Conservation (phyloP, 371 early-diverging fungal genomes). For the Paraphysoderma sedebokerense region DNA sequence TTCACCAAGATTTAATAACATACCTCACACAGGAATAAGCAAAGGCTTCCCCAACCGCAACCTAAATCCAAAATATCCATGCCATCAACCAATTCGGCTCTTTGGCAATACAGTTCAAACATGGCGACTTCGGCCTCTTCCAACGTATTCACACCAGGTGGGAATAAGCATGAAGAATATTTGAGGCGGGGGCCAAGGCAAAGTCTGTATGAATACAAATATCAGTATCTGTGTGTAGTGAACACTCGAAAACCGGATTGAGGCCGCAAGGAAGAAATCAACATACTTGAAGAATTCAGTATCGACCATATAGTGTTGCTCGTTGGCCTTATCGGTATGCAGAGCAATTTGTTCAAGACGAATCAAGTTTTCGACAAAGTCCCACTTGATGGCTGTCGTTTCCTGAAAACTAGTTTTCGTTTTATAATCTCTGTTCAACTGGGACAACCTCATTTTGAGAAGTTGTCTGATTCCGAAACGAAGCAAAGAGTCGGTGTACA, state of each 20-base stretch:
- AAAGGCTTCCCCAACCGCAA: slow-evolving; percentile 38
- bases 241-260: no score
- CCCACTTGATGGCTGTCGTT: slow-evolving; percentile 5
- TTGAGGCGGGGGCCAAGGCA: slow-evolving; percentile 31
- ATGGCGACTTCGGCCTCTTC: slow-evolving; percentile 36
- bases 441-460: slow-evolving; percentile 7
- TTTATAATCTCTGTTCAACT: slow-evolving; percentile 4
- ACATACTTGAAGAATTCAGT: slow-evolving; percentile 8
- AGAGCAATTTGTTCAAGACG: slow-evolving; percentile 17
- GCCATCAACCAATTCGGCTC: slow-evolving; percentile 29
- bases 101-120: slow-evolving; percentile 30
- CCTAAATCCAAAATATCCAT: slow-evolving; percentile 33
- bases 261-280: no score
- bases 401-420: slow-evolving; percentile 1
- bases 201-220: slow-evolving; percentile 10
- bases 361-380: slow-evolving; percentile 16
- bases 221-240: no score
- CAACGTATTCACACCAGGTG: slow-evolving; percentile 16
- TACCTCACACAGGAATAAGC: slow-evolving; percentile 26
- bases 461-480: slow-evolving; percentile 19
- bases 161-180: slow-evolving; percentile 35
- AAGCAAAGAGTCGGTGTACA: slow-evolving; percentile 17
- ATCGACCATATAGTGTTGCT: slow-evolving; percentile 40
- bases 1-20: background rate
- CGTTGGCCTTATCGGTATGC: slow-evolving; percentile 36